Percentiles rank a stretch among this genome's conserved stretches.
Evolutionary conservation across 1,284 basidiomycete species (phyloP).

Genomic region (Boletus mariae): DNA sequence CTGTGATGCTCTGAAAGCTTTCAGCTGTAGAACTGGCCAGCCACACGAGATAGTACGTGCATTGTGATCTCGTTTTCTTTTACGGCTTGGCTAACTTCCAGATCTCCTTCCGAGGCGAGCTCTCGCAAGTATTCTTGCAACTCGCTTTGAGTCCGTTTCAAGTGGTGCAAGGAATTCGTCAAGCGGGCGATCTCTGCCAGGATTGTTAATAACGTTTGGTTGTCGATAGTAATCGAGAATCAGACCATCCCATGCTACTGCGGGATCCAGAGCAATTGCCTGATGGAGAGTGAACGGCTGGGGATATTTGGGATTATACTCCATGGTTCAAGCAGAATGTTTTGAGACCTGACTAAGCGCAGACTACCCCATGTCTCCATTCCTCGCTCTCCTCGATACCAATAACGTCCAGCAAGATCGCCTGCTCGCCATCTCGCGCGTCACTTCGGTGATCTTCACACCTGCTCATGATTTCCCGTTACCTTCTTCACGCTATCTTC

Average conservation of each 20-base stretch:
- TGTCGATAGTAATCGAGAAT: neutral
- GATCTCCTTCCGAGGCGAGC: conserved; percentile 35
- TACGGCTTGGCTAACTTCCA: conserved; percentile 45
- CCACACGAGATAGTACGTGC: conserved; percentile 21
- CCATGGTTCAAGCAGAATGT: conserved; percentile 39
- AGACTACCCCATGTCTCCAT: conserved; percentile 32
- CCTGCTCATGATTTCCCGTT: conserved; percentile 33
- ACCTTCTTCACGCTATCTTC: conserved; percentile 44
- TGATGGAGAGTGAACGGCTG: conserved; percentile 76
- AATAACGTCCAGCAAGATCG: conserved; percentile 43
- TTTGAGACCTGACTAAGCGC: conserved; percentile 22
- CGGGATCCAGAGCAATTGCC: conserved; percentile 62
- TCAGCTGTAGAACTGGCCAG: conserved; percentile 14
- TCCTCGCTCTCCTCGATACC: conserved; percentile 58
- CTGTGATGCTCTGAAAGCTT: conserved; percentile 56
- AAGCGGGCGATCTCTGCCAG: conserved; percentile 69
- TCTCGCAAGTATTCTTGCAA: conserved; percentile 46
- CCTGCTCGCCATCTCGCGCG: conserved; percentile 59
- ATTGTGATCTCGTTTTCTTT: conserved; percentile 55
- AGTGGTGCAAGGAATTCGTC: conserved; percentile 65
- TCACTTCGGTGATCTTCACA: conserved; percentile 73
- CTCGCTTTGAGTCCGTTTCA: conserved; percentile 60
- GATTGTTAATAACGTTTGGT: neutral
- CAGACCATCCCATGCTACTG: conserved; percentile 67
- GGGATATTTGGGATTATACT: conserved; percentile 59